Base-by-base conservation (phyloP, 2,329 filamentous ascomycete genomes). In the Ophiostoma tasmaniense region DNA sequence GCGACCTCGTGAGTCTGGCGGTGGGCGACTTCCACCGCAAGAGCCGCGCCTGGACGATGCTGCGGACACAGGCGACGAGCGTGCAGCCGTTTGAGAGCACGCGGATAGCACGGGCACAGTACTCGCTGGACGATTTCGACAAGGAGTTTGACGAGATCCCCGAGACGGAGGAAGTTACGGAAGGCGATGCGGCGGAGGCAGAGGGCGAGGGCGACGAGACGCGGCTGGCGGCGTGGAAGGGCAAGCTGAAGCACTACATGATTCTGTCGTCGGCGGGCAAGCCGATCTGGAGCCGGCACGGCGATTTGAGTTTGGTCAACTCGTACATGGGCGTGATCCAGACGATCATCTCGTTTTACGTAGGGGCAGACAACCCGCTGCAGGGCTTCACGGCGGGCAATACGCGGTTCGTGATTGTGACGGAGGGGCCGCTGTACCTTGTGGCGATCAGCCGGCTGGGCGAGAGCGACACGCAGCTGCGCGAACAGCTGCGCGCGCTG, bases 311-410 rank as follows among this genome's bases (percentile, higher is more conserved):
- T 68, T 82, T 98, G 61, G 92, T 98, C 76, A 97, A 96, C 74
- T 90, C 91, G 66, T 97, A 95, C 74, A 94, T 98, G 77, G 95
- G 95, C 55, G 90, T 99, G 22, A 89, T 97, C 1, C 95, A 98
- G 77, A 99, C 95, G 61, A 94, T 99, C 74, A 97, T 99, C 71
- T 98, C 95, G 0, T 97, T 97, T 77, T 98, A 96, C 76, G 90
- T 97, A 76, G 89, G 89, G 64, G 86, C 89, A 10, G 85, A 90
- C 69, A 91, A 97, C 76, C 87, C 86, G 0, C 83, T 99, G 13
- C 86, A 87, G 72, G 90, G 90, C 17, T 99, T 99, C 76, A 92
- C 90, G 1, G 93, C 95, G n/a, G 93, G 90, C 17, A 86, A 88
- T 67, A 89, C 92, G 33, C 89, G 91, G 70, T 98, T 99, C 74